These are phyloP conservation scores for Vitis hybrid DNA, from an alignment of 177 flowering plant species.

Conservation along the genomic window DNA sequence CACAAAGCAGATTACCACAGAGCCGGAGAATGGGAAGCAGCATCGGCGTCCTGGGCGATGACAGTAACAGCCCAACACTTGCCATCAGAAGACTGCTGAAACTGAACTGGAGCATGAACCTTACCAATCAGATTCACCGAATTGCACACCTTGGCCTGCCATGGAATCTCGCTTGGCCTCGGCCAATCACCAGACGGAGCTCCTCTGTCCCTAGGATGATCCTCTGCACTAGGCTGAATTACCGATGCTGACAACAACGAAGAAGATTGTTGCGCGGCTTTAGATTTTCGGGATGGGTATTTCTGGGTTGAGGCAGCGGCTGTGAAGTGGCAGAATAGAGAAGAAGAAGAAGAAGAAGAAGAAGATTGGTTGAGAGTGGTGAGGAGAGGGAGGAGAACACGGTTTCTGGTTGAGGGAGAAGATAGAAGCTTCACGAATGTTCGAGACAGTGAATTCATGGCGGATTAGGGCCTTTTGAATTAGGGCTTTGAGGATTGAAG, in stretches of 20 bases:
- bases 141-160: constrained; percentile 57
- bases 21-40: constrained; percentile 10
- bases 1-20: constrained; percentile 23
- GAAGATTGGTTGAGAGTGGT: constrained; percentile 11
- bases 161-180: constrained; percentile 58
- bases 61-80: constrained; percentile 53
- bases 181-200: constrained; percentile 21
- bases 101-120: constrained; percentile 44
- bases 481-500: no score
- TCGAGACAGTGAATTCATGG: constrained; percentile 15
- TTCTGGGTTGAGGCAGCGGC: neutral
- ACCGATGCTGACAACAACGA: neutral
- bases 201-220: neutral
- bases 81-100: constrained; percentile 38
- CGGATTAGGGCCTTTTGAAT: no score
- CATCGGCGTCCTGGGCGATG: constrained; percentile 29
- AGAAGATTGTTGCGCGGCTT: neutral
- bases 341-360: neutral
- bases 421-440: constrained; percentile 6
- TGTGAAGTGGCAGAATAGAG: constrained; percentile 4
- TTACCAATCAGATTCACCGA: constrained; percentile 53
- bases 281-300: neutral
- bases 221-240: neutral
- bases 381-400: neutral
- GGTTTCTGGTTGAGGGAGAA: constrained; percentile 6